Conservation (phyloP, 1,139 yeast species). For the Pichia norvegensis region DNA sequence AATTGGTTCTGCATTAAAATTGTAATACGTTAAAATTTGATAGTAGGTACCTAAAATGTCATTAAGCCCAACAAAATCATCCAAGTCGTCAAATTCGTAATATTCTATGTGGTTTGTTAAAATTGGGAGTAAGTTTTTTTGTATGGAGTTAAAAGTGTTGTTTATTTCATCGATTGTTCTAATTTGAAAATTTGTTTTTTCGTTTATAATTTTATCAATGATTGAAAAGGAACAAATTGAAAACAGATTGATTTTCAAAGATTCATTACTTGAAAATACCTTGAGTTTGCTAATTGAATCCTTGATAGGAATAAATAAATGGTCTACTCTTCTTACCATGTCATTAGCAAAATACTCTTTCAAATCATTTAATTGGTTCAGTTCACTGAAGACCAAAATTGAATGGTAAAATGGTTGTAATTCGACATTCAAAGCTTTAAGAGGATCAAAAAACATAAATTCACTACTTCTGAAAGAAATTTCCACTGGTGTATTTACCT, state of each 20-base stretch:
- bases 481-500: constrained; percentile 83
- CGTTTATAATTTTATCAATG: constrained; percentile 60
- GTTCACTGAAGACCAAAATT: constrained; percentile 68
- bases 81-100: constrained; percentile 26
- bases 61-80: constrained; percentile 40
- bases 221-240: constrained; percentile 72
- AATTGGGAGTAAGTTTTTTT: constrained; percentile 47
- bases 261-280: constrained; percentile 25
- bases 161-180: constrained; percentile 52
- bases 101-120: constrained; percentile 25
- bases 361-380: constrained; percentile 57
- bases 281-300: constrained; percentile 20
- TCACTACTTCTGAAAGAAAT: constrained; percentile 28
- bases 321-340: constrained; percentile 63
- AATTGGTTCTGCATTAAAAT: constrained; percentile 52
- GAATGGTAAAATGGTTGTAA: constrained; percentile 74
- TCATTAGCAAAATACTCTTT: constrained; percentile 62
- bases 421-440: constrained; percentile 43
- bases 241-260: constrained; percentile 49
- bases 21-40: constrained; percentile 70
- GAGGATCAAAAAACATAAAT: constrained; percentile 33
- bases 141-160: constrained; percentile 72
- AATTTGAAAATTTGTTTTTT: constrained; percentile 48
- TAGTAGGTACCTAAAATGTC: constrained; percentile 62
- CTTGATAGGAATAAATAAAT: constrained; percentile 44